A percentile compares a stretch with the other conserved stretches of the same genome.
Evolutionary conservation across 257 asterid species (phyloP).

Genomic region (Henckelia pumila): DNA sequence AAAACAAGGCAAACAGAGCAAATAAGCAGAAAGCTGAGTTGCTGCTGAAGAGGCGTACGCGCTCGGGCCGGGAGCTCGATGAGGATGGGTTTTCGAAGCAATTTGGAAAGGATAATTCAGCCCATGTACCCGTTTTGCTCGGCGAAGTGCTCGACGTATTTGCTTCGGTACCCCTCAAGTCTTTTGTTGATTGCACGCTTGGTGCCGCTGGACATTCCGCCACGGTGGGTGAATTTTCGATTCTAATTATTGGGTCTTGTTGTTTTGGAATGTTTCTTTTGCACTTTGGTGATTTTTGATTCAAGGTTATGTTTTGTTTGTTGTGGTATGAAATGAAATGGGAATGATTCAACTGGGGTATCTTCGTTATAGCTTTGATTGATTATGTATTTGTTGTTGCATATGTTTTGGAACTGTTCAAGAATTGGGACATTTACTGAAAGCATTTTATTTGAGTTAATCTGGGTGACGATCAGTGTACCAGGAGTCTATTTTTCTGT

Average conservation of each 20-base stretch:
- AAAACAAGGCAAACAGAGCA: conserved; percentile 24
- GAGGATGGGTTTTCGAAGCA: conserved; percentile 52
- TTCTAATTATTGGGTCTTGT: neutral
- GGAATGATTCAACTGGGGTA: neutral
- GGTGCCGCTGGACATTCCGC: conserved; percentile 96
- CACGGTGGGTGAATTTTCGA: conserved; percentile 44
- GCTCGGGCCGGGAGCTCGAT: conserved; percentile 75
- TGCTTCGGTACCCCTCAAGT: conserved; percentile 50
- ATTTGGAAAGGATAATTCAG: conserved; percentile 50
- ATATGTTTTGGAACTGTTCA: too few species aligned
- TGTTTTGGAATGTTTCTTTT: neutral
- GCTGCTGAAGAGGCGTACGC: conserved; percentile 72
- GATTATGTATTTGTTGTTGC: too few species aligned
- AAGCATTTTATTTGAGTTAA: too few species aligned
- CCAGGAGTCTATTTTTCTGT: too few species aligned
- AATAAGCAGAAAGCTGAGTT: conserved; percentile 37
- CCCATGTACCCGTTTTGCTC: conserved; percentile 83
- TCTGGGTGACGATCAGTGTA: too few species aligned
- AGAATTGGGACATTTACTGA: too few species aligned
- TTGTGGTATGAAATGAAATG: neutral
- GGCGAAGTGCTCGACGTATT: conserved; percentile 88
- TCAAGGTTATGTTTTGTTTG: neutral
- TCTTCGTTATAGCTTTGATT: too few species aligned
- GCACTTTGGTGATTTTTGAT: neutral
- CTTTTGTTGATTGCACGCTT: conserved; percentile 93